Percentiles rank a stretch among this genome's conserved stretches.
phyloP scores from a whole-genome alignment of 257 asterid species.

The Solanum commersonii region DNA sequence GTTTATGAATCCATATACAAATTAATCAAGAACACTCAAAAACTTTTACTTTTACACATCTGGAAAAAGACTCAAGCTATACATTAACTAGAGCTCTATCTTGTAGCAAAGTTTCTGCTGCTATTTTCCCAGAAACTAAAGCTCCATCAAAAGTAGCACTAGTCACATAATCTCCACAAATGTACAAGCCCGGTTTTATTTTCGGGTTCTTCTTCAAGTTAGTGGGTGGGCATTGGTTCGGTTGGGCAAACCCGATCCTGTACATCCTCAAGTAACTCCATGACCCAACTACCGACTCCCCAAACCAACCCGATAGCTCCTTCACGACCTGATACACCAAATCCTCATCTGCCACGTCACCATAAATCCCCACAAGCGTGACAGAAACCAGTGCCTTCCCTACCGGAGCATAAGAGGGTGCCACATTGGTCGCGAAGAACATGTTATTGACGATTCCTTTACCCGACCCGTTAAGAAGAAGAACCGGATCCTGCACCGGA shows the following conservation, averaged over 20 bases:
- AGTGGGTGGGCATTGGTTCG: slow-evolving; percentile 86
- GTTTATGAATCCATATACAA: not conserved
- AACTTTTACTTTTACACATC: not conserved
- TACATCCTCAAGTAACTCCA: slow-evolving; percentile 75
- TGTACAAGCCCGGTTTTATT: slow-evolving; percentile 47
- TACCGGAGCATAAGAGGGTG: slow-evolving; percentile 56
- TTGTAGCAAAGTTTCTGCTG: slow-evolving; percentile 70
- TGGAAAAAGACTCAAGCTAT: slow-evolving; percentile 6
- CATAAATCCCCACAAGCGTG: slow-evolving; percentile 53
- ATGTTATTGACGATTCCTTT: slow-evolving; percentile 81
- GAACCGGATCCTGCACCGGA: slow-evolving; percentile 61
- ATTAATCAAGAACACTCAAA: not conserved
- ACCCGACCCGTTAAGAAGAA: slow-evolving; percentile 69
- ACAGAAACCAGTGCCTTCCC: slow-evolving; percentile 85
- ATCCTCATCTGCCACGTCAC: slow-evolving; percentile 43
- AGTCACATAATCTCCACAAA: slow-evolving; percentile 85
- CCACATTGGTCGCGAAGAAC: slow-evolving; percentile 85
- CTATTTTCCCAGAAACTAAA: slow-evolving; percentile 80
- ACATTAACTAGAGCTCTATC: slow-evolving; percentile 33
- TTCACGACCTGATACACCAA: slow-evolving; percentile 40
- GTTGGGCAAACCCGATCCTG: slow-evolving; percentile 67
- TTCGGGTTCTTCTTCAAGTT: slow-evolving; percentile 61
- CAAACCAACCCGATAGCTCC: slow-evolving; percentile 79
- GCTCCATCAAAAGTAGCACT: slow-evolving; percentile 96
- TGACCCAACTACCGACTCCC: slow-evolving; percentile 35